These are phyloP conservation scores for Penicillium maclennaniae DNA, from an alignment of 495 filamentous ascomycete genomes.

Conservation along the genomic window DNA sequence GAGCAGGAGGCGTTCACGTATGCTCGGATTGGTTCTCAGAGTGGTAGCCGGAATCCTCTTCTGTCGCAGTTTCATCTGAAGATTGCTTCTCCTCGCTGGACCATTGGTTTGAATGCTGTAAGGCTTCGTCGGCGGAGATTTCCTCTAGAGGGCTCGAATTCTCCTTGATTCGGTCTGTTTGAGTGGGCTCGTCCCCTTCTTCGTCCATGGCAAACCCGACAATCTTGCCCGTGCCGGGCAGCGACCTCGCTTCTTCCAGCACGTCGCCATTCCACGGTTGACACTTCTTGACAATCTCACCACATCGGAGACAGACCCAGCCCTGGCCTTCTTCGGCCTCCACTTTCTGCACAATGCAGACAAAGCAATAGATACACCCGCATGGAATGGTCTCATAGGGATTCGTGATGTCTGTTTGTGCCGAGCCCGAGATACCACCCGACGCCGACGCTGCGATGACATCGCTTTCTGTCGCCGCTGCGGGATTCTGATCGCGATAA, in stretches of 20 bases:
- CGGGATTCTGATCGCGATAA: slow-evolving; percentile 84
- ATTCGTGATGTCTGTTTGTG: slow-evolving; percentile 92
- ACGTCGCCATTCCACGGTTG: slow-evolving; percentile 92
- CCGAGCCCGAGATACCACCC: slow-evolving; percentile 76
- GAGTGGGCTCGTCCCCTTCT: slow-evolving; percentile 16
- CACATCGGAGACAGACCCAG: slow-evolving; percentile 92
- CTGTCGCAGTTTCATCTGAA: slow-evolving; percentile 2
- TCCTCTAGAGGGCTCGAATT: slow-evolving; percentile 28
- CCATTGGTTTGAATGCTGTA: slow-evolving; percentile 39
- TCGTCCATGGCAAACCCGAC: slow-evolving; percentile 67
- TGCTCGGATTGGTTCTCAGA: slow-evolving; percentile 1
- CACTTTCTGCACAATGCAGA: slow-evolving; percentile 87
- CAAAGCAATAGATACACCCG: slow-evolving; percentile 92
- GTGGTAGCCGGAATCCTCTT: slow-evolving; percentile 3
- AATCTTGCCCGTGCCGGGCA: slow-evolving; percentile 53
- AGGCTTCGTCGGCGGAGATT: slow-evolving; percentile 30
- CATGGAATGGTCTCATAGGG: slow-evolving; percentile 91
- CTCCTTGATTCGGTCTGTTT: slow-evolving; percentile 2
- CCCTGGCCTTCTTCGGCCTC: slow-evolving; percentile 94
- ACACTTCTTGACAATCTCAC: slow-evolving; percentile 80
- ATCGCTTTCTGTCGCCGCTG: slow-evolving; percentile 62
- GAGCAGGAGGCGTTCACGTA: not conserved
- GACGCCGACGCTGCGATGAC: slow-evolving; percentile 58
- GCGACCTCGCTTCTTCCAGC: slow-evolving; percentile 50
- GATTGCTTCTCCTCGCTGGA: slow-evolving; percentile 31